These are phyloP conservation scores for Amaranthus tricolor DNA, from an alignment of 179 eudicot species.

Conservation along the genomic window DNA sequence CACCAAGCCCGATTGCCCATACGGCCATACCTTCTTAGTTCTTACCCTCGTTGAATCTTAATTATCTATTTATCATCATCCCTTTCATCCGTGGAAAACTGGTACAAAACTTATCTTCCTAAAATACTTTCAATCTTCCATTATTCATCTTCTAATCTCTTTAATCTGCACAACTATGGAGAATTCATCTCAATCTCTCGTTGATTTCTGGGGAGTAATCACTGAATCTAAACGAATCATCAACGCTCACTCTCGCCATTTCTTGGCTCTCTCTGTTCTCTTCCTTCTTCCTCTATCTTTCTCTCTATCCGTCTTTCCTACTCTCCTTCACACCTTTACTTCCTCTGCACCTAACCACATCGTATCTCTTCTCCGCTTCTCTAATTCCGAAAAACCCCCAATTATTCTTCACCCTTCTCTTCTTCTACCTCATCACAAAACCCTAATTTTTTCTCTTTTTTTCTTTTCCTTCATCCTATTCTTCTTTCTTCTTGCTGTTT, in stretches of 20 bases:
- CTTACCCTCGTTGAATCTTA: too few species aligned
- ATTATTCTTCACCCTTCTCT: constrained; percentile 5
- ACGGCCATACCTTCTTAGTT: too few species aligned
- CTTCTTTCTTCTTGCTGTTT: constrained; percentile 43
- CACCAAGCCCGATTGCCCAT: too few species aligned
- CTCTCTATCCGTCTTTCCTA: constrained; percentile 44
- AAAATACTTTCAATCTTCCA: too few species aligned
- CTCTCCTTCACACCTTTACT: constrained; percentile 34
- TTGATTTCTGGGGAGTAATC: constrained; percentile 36
- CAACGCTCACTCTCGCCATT: constrained; percentile 62
- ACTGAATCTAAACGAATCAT: constrained; percentile 48
- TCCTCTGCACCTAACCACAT: constrained; percentile 23
- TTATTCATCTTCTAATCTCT: too few species aligned
- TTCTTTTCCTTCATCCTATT: constrained; percentile 29
- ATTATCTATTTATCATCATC: too few species aligned
- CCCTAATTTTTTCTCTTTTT: constrained; percentile 30
- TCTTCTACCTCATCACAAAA: constrained; percentile 9
- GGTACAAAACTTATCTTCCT: too few species aligned
- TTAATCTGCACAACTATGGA: constrained; percentile 21
- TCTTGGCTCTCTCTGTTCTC: constrained; percentile 58
- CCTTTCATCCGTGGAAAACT: too few species aligned
- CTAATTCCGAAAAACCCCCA: background rate
- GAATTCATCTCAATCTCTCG: constrained; percentile 28
- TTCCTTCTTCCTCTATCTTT: constrained; percentile 60
- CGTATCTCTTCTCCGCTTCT: constrained; percentile 28